Base-by-base conservation (phyloP, 2,329 filamentous ascomycete species). In the Bimuria novae-zelandiae region DNA sequence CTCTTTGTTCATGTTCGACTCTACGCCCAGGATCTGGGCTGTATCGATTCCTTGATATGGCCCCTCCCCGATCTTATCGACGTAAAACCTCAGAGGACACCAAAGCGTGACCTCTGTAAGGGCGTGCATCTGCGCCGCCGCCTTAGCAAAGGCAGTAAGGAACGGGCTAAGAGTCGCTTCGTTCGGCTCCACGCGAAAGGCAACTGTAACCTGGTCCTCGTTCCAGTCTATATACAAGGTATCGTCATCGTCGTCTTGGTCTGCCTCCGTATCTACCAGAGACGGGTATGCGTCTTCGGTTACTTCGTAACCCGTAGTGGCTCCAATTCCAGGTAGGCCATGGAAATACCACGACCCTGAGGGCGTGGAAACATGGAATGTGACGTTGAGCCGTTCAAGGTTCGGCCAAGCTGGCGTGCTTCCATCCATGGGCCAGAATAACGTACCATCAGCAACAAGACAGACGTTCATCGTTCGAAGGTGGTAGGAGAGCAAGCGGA, bases 341-440 rank as follows among this genome's bases (percentile, higher is more conserved):
- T 44, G 25, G 40, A 51, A 51, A 37, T 51, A 51, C 48, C 48
- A 51, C 8, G 23, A 19, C 3, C 48, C 48, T 33, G 48, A 51
- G 12, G 48, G 48, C 12, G 7, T 35, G 19, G 37, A 7, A 19
- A 51, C 44, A 3, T 51, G 48, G 39, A 51, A 51, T n/a, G 19
- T 43, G 12, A 51, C 39, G 32, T 44, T 7, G 11, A 51, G 19
- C 19, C 5, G 21, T 22, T 51, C 17, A 14, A 51, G 40, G 22
- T 51, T 47, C 22, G 48, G 48, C 48, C 48, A 51, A 30, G 11
- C 35, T 27, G 30, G 48, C 16, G 48, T 5, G 12, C 19, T 32
- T 27, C 35, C 44, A 4, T 51, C 37, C 19, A n/a, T 14, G 21
- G 48, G 39, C 48, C 48, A 51, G 25, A 51, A 51, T 16, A 51